A percentile compares a stretch with the other conserved stretches of the same genome.
phyloP scores from a whole-genome alignment of 306 rosid species.

The Crotalaria pallida region DNA sequence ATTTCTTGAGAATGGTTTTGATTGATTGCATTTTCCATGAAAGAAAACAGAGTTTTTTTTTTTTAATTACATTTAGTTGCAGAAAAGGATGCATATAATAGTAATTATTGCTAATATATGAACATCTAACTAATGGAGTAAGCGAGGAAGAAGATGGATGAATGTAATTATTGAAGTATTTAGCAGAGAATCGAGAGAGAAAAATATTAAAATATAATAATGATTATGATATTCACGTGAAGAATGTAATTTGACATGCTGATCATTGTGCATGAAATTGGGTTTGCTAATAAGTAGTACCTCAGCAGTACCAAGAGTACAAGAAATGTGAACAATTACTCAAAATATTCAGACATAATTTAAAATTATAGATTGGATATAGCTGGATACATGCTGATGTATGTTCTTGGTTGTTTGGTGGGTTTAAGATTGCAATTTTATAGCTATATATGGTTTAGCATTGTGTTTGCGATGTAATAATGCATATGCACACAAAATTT shows the following conservation, averaged over 20 bases:
- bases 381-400: not conserved
- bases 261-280: not conserved
- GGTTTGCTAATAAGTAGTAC: not conserved
- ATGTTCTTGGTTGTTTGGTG: not conserved
- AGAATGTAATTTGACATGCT: not conserved
- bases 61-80: not conserved
- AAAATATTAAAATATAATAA: not conserved
- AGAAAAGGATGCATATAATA: not conserved
- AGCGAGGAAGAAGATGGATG: not conserved
- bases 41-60: not conserved
- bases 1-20: not conserved
- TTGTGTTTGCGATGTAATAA: not conserved
- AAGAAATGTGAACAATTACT: not conserved
- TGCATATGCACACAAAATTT: not conserved
- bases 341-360: not conserved
- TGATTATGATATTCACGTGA: not conserved
- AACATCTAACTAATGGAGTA: not conserved
- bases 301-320: constrained; percentile 17
- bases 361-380: not conserved
- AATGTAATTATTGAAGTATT: not conserved
- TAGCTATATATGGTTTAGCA: not conserved
- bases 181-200: not conserved
- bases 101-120: not conserved
- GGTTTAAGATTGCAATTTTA: not conserved
- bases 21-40: not conserved